phyloP scores from a whole-genome alignment of 2,329 filamentous ascomycete species.

The Peltaster fructicola region DNA sequence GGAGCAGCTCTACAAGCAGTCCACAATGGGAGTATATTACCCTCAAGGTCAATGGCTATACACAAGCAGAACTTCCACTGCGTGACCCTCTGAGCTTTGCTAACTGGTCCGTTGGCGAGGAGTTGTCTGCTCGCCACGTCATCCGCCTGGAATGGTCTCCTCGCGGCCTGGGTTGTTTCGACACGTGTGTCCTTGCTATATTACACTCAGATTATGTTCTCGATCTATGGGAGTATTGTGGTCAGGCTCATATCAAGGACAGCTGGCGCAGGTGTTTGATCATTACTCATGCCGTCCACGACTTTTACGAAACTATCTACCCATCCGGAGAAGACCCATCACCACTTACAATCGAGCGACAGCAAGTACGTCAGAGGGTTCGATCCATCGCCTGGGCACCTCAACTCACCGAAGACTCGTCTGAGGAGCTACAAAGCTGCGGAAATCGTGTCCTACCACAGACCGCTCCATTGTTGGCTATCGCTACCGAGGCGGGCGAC shows the following conservation, averaged over 20 bases:
- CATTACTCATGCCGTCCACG: conserved; percentile 32
- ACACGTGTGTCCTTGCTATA: conserved; percentile 36
- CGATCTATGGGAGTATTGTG: conserved; percentile 37
- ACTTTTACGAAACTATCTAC: conserved; percentile 20
- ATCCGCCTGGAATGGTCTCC: conserved; percentile 38
- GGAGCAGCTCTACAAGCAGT: conserved; percentile 13
- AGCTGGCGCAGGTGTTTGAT: conserved; percentile 36
- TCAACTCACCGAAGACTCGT: conserved; percentile 7
- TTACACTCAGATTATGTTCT: conserved; percentile 39
- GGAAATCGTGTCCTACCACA: not conserved
- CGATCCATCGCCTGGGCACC: conserved; percentile 25
- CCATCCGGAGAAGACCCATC: conserved; percentile 15
- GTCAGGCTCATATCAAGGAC: conserved; percentile 21
- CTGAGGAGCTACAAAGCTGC: not conserved
- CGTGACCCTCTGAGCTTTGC: conserved; percentile 28
- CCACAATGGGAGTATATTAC: conserved; percentile 19
- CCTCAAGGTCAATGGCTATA: conserved; percentile 36
- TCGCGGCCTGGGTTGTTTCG: conserved; percentile 35
- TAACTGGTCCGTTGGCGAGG: conserved; percentile 39
- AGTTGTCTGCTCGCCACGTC: conserved; percentile 36
- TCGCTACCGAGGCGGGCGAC: conserved; percentile 26
- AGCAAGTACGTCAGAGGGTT: conserved; percentile 20
- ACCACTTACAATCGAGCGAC: conserved; percentile 5
- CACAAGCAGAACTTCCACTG: conserved; percentile 28
- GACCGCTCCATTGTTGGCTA: conserved; percentile 14